Conservation (phyloP, 441 rosid genomes). For the Adansonia madagascariensis region DNA sequence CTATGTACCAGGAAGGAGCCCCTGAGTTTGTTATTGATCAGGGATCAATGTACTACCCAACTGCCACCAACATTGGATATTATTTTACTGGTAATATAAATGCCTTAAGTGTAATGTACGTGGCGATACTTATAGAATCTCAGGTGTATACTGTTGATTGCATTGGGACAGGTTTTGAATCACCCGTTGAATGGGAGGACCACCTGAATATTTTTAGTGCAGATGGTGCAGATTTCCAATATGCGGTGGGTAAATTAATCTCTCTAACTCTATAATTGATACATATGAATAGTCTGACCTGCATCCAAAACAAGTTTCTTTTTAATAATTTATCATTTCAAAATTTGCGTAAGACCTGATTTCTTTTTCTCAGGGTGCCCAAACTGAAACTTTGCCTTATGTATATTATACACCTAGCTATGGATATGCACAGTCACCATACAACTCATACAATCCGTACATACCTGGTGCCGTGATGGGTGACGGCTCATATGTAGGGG, state of each 20-base stretch:
- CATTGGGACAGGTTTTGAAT: constrained; percentile 64
- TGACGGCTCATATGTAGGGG: constrained; percentile 60
- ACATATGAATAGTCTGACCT: not conserved
- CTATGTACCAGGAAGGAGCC: constrained; percentile 77
- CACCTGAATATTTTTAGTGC: constrained; percentile 71
- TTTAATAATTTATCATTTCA: not conserved
- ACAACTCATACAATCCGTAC: constrained; percentile 89
- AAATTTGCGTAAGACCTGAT: not conserved
- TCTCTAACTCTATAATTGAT: not conserved
- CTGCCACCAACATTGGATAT: constrained; percentile 70
- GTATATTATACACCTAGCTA: constrained; percentile 79
- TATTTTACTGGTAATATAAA: constrained; percentile 78
- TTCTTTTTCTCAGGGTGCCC: constrained; percentile 62
- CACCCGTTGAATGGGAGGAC: constrained; percentile 95
- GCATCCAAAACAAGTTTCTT: constrained; percentile 16
- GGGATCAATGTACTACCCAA: constrained; percentile 69
- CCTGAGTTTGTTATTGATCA: constrained; percentile 74
- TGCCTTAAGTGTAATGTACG: not conserved
- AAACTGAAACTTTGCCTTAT: constrained; percentile 77
- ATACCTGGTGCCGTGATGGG: constrained; percentile 82
- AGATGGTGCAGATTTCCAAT: constrained; percentile 83
- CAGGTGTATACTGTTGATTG: constrained; percentile 25
- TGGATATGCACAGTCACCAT: constrained; percentile 86
- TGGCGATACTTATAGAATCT: constrained; percentile 19
- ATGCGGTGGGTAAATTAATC: constrained; percentile 50